Percentiles rank a stretch among this genome's conserved stretches.
Evolutionary conservation across 2,329 filamentous ascomycete species (phyloP).

Genomic region (Dactylellina haptotyla): DNA sequence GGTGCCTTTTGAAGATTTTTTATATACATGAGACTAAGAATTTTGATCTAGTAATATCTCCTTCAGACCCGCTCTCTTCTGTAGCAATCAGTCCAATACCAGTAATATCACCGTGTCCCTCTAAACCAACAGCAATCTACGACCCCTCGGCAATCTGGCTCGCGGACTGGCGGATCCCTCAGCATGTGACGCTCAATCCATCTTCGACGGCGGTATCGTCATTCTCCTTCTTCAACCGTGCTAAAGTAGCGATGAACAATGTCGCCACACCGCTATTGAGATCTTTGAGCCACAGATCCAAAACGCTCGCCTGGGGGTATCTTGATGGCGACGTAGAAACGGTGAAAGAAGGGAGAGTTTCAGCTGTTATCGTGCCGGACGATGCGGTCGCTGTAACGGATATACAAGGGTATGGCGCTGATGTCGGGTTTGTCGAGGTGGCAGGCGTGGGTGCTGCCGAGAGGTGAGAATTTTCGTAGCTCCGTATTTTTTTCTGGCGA

Average conservation of each 20-base stretch:
- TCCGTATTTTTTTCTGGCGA: background rate
- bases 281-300: conserved; percentile 11
- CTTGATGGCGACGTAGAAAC: conserved; percentile 5
- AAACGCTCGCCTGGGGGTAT: conserved; percentile 32
- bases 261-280: conserved; percentile 24
- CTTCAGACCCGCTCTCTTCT: background rate
- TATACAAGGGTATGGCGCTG: conserved; percentile 5
- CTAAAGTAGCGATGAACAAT: conserved; percentile 20
- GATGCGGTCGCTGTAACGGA: background rate
- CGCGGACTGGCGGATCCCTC: conserved; percentile 36
- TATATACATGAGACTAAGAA: background rate
- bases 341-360: conserved; percentile 5
- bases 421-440: background rate
- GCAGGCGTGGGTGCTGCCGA: conserved; percentile 17
- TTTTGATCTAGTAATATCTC: conserved; percentile 14
- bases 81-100: conserved; percentile 3
- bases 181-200: conserved; percentile 6
- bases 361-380: conserved; percentile 25
- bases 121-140: conserved; percentile 29
- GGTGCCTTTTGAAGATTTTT: no score
- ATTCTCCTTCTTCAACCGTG: conserved; percentile 19
- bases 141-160: conserved; percentile 35
- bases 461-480: conserved; percentile 9
- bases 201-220: conserved; percentile 2
- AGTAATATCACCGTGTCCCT: background rate